Conservation (phyloP, 352 stramenopile genomes). For the Peronospora destructor region DNA sequence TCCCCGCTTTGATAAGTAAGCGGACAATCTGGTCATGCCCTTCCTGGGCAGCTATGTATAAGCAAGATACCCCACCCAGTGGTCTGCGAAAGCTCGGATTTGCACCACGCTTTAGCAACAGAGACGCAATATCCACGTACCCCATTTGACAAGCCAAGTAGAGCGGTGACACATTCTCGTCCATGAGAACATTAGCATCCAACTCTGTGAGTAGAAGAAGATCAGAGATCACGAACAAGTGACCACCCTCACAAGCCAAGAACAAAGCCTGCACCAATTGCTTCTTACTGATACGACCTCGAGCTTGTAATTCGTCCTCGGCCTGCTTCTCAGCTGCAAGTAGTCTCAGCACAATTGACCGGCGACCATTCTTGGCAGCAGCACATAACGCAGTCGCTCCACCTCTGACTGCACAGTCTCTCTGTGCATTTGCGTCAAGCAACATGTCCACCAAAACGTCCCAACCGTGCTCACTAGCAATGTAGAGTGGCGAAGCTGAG, state of each 20-base stretch:
- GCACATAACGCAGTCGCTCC: slow-evolving; percentile 66
- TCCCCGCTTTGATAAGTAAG: slow-evolving; percentile 37
- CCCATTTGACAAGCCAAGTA: slow-evolving; percentile 85
- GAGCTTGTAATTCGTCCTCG: slow-evolving; percentile 6
- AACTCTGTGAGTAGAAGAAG: slow-evolving; percentile 48
- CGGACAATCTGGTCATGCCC: slow-evolving; percentile 60
- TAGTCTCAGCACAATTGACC: slow-evolving; percentile 42
- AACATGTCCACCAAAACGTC: slow-evolving; percentile 61
- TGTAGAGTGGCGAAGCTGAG: slow-evolving; percentile 69
- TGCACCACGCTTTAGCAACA: slow-evolving; percentile 51
- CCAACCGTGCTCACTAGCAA: slow-evolving; percentile 68
- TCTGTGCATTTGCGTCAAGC: slow-evolving; percentile 36
- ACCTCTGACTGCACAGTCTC: slow-evolving; percentile 36
- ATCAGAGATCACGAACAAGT: slow-evolving; percentile 57
- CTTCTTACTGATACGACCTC: slow-evolving; percentile 10
- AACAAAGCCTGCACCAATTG: slow-evolving; percentile 64
- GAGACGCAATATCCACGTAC: slow-evolving; percentile 48
- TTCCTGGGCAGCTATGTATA: slow-evolving; percentile 79
- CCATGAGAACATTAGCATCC: slow-evolving; percentile 68
- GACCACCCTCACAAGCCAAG: slow-evolving; percentile 67
- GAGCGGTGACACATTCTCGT: slow-evolving; percentile 70
- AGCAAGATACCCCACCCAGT: slow-evolving; percentile 54
- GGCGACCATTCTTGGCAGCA: slow-evolving; percentile 72
- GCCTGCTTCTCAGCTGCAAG: slow-evolving; percentile 33
- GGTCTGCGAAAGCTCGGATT: slow-evolving; percentile 61